phyloP scores from a whole-genome alignment of 805 yeast species.

The Barnettozyma vustinii region DNA sequence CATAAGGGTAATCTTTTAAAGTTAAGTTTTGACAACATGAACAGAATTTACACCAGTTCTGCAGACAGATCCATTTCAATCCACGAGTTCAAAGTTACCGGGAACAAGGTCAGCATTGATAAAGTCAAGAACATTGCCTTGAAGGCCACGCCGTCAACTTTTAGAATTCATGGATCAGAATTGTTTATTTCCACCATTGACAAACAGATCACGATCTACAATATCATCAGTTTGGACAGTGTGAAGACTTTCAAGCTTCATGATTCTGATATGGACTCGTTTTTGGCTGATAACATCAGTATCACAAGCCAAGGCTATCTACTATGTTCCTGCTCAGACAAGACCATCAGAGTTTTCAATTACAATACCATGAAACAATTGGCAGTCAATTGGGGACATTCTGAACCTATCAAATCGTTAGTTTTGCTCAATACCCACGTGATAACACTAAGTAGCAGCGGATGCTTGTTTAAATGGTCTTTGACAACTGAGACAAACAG shows the following conservation, averaged over 20 bases:
- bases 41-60: constrained; percentile 45
- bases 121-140: constrained; percentile 44
- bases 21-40: constrained; percentile 26
- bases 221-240: constrained; percentile 28
- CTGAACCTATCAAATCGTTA: constrained; percentile 45
- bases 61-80: constrained; percentile 57
- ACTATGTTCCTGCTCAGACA: constrained; percentile 47
- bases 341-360: constrained; percentile 47
- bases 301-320: constrained; percentile 28
- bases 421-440: constrained; percentile 23
- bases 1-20: constrained; percentile 51
- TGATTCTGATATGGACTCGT: constrained; percentile 37
- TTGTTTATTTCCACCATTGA: constrained; percentile 49
- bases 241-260: constrained; percentile 36
- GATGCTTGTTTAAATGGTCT: constrained; percentile 49
- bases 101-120: constrained; percentile 20
- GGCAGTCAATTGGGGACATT: constrained; percentile 55
- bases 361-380: constrained; percentile 41
- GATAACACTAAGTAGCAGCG: constrained; percentile 45
- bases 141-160: constrained; percentile 45
- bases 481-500: not conserved
- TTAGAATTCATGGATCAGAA: constrained; percentile 33
- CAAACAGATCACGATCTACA: constrained; percentile 39
- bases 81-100: constrained; percentile 33
- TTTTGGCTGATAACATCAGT: constrained; percentile 40